Percentiles rank a stretch among this genome's conserved stretches.
phyloP scores from a whole-genome alignment of 1,284 basidiomycete species.

The Moesziomyces antarcticus region DNA sequence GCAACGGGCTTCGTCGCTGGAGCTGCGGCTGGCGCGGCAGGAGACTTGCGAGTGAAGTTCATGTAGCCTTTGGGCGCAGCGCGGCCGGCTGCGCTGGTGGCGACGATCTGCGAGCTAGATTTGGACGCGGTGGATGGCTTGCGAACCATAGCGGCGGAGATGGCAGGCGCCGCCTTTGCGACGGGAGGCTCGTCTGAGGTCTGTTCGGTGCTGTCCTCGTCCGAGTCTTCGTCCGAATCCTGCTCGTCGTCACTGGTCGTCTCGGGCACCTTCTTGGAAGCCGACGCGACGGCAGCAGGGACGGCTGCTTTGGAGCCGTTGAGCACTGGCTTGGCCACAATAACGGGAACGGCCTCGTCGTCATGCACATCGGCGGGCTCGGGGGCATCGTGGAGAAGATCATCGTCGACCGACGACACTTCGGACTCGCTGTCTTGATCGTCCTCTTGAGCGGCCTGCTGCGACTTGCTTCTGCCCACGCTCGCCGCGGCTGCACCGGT shows the following conservation, averaged over 20 bases:
- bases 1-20: neutral
- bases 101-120: conserved; percentile 19
- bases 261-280: conserved; percentile 19
- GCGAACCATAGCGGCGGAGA: conserved; percentile 13
- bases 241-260: conserved; percentile 41
- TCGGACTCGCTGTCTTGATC: conserved; percentile 15
- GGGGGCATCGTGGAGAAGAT: conserved; percentile 25
- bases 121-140: conserved; percentile 4
- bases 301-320: conserved; percentile 4
- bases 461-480: conserved; percentile 10
- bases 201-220: conserved; percentile 40
- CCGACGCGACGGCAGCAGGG: neutral
- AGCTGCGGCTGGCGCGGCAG: conserved; percentile 5
- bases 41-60: conserved; percentile 22
- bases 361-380: conserved; percentile 47
- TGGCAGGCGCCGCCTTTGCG: conserved; percentile 20
- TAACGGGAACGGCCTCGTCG: conserved; percentile 26
- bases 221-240: conserved; percentile 19
- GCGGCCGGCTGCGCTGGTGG: conserved; percentile 13
- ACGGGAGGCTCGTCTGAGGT: conserved; percentile 32
- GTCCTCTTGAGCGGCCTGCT: conserved; percentile 4
- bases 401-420: conserved; percentile 23
- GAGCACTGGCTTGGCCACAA: conserved; percentile 17
- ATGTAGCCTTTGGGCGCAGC: conserved; percentile 37
- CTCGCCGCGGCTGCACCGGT: conserved; percentile 19